Evolutionary conservation across 2,329 filamentous ascomycete genomes (phyloP).

Genomic region (Endoconidiophora polonica): DNA sequence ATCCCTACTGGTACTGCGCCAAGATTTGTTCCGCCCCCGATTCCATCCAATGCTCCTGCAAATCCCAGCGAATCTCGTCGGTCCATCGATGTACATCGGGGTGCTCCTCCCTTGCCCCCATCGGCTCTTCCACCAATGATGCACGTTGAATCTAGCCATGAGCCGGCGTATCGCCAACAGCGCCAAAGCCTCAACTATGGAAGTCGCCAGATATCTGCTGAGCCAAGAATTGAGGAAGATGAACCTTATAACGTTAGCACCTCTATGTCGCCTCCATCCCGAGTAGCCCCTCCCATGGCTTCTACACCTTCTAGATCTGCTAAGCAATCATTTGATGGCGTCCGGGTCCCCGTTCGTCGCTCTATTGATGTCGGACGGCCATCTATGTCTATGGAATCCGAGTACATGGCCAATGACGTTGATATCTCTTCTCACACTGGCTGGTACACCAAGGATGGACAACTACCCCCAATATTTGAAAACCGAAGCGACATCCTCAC

Average conservation of each 20-base stretch:
- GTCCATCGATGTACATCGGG: conserved; percentile 44
- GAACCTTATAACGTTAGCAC: background rate
- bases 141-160: conserved; percentile 16
- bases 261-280: conserved; percentile 5
- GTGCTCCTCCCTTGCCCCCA: conserved; percentile 21
- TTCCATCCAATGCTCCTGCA: conserved; percentile 39
- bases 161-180: conserved; percentile 25
- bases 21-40: conserved; percentile 30
- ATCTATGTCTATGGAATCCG: conserved; percentile 51
- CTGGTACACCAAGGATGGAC: conserved; percentile 78
- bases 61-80: conserved; percentile 32
- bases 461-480: conserved; percentile 66
- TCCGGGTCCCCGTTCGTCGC: conserved; percentile 29
- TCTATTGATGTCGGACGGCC: conserved; percentile 66
- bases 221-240: conserved; percentile 30
- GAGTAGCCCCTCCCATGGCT: conserved; percentile 19
- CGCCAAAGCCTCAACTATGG: conserved; percentile 12
- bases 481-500: conserved; percentile 67
- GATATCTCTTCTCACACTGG: conserved; percentile 57
- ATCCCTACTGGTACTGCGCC: conserved; percentile 24
- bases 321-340: conserved; percentile 49
- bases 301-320: conserved; percentile 18
- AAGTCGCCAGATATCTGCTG: conserved; percentile 16
- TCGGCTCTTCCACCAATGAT: background rate
- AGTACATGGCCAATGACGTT: conserved; percentile 75